Base-by-base conservation (phyloP, 495 filamentous ascomycete species). In the Extremus antarcticus region DNA sequence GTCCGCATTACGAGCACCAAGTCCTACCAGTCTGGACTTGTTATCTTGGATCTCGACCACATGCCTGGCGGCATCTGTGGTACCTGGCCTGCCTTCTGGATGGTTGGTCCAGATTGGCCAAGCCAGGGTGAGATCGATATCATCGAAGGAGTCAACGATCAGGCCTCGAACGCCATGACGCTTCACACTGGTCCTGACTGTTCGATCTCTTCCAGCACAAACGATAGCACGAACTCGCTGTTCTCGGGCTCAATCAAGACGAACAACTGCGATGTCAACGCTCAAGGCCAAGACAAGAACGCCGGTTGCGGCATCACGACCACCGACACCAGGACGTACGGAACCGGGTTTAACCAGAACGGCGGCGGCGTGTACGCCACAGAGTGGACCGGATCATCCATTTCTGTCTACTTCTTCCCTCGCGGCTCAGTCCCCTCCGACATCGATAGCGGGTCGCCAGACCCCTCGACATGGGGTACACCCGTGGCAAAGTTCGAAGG, bases 321-420 rank as follows among this genome's bases (percentile, higher is more conserved):
- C 9, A 19, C 21, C 43, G 45, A 51, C 48, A 56, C 46, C 35
- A 8, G 32, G 25, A 58, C 65, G 51, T 89, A 81, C 51, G 88
- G 86, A 25, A 68, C 73, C 15, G 77, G 76, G 0, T 92, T 94
- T 77, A 95, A 95, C 71, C 61, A 62, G 16, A 65, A 65, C 8
- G 77, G 79, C 1, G 89, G 89, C 35, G 89, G 88, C 49, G 76
- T 92, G 2, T 94, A 87, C 61, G 86, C 84, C 1, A 78, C 85
- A 61, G 79, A 91, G 60, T 90, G 86, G 86, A 86, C 77, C 10
- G 71, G 72, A 16, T 55, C 73, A 2, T 73, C 64, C 47, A 86
- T 95, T 66, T 78, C 79, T 52, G 78, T 92, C 51, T 94, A 81
- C 79, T 89, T 85, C 76, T 92, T 90, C 66, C 72, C 85, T 17